phyloP scores from a whole-genome alignment of 768 basidiomycete species.

The Coprinopsis sp. region DNA sequence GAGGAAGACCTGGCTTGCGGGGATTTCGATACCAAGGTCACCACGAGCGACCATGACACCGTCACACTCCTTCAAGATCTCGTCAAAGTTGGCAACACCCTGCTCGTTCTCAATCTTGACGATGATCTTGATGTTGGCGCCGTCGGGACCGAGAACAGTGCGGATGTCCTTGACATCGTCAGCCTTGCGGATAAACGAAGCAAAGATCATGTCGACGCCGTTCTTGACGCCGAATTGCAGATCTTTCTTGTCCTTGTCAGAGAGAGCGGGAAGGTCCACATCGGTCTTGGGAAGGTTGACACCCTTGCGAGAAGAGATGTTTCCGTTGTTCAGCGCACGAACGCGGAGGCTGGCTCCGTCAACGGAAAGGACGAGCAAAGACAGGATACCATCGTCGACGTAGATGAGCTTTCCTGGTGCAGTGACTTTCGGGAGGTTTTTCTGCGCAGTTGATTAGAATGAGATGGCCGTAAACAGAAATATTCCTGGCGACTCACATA shows the following conservation, averaged over 20 bases:
- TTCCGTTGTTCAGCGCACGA: constrained; percentile 86
- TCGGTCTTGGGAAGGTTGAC: constrained; percentile 98
- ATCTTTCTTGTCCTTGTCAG: constrained; percentile 97
- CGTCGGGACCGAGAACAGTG: constrained; percentile 88
- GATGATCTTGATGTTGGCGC: constrained; percentile 96
- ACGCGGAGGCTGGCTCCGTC: constrained; percentile 80
- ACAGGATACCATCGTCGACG: constrained; percentile 96
- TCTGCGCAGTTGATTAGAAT: constrained; percentile 36
- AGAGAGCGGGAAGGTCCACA: constrained; percentile 95
- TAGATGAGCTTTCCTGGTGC: constrained; percentile 97
- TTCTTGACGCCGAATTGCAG: constrained; percentile 94
- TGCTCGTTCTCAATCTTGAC: constrained; percentile 99
- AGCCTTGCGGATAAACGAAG: constrained; percentile 95
- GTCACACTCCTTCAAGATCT: constrained; percentile 90
- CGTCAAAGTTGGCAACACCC: constrained; percentile 98
- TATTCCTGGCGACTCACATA: constrained; percentile 56
- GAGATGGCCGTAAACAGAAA: neutral
- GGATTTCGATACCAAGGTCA: constrained; percentile 98
- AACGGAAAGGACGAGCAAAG: constrained; percentile 86
- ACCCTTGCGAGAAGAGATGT: constrained; percentile 93
- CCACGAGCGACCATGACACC: constrained; percentile 99
- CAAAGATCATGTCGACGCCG: constrained; percentile 98
- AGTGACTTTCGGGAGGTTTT: constrained; percentile 92
- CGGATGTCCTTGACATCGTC: constrained; percentile 95
- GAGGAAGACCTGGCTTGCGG: constrained; percentile 97